phyloP scores from a whole-genome alignment of 176 grass and related monocot genomes.

The Urochloa ruziziensis region DNA sequence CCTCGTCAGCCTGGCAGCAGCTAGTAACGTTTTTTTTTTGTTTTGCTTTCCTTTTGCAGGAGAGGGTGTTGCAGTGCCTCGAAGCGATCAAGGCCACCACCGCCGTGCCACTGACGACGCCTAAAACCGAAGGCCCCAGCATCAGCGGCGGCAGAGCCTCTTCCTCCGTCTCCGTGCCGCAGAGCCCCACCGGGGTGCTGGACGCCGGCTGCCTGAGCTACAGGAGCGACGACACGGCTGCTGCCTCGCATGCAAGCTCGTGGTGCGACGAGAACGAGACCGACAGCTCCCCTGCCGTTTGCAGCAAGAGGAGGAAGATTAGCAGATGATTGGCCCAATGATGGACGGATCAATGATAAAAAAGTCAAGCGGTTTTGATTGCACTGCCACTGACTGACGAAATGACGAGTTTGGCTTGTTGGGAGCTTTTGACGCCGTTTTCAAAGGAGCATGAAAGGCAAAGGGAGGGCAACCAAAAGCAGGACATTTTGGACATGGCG shows the following conservation, averaged over 20 bases:
- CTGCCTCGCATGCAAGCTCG: slow-evolving; percentile 37
- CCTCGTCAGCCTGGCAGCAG: not conserved
- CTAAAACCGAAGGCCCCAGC: slow-evolving; percentile 3
- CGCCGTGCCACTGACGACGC: slow-evolving; percentile 10
- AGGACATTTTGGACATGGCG: slow-evolving; percentile 22
- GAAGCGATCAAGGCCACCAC: slow-evolving; percentile 49
- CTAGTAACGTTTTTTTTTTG: slow-evolving; percentile 9
- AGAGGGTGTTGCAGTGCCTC: slow-evolving; percentile 58
- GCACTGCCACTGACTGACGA: not conserved
- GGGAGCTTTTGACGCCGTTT: slow-evolving; percentile 34
- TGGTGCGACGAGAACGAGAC: slow-evolving; percentile 8
- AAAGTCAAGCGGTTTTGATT: slow-evolving; percentile 27
- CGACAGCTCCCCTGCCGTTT: slow-evolving; percentile 40
- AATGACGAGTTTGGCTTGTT: not conserved
- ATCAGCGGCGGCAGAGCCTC: not conserved
- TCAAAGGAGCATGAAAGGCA: slow-evolving; percentile 22
- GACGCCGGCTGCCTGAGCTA: slow-evolving; percentile 93
- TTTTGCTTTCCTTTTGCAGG: slow-evolving; percentile 46
- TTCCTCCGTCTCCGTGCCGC: slow-evolving; percentile 36
- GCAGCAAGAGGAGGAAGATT: slow-evolving; percentile 91
- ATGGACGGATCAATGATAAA: not conserved
- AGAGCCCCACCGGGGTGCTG: slow-evolving; percentile 84
- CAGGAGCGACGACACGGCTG: slow-evolving; percentile 30
- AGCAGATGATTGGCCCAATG: slow-evolving; percentile 51
- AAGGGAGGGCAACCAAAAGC: slow-evolving; percentile 33